Conservation (phyloP, 306 rosid species). For the Quercus dentata region DNA sequence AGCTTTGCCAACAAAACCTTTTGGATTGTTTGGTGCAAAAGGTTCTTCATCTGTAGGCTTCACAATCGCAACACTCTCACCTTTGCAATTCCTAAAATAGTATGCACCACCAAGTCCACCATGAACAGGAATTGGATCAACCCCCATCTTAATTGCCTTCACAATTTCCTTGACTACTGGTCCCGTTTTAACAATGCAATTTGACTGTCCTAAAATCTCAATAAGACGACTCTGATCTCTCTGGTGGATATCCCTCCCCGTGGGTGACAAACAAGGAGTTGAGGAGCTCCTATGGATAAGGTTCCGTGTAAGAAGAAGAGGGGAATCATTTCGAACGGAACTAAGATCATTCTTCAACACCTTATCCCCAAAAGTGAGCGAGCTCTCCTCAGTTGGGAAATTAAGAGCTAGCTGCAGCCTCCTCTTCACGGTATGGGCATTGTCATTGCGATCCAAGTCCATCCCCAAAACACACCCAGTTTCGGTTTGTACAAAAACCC, state of each 20-base stretch:
- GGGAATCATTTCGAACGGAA: constrained; percentile 74
- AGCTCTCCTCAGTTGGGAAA: constrained; percentile 88
- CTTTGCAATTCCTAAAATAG: constrained; percentile 63
- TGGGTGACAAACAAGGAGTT: constrained; percentile 90
- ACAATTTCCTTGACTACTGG: constrained; percentile 56
- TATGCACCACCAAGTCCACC: constrained; percentile 99
- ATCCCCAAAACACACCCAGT: constrained; percentile 86
- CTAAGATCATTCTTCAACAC: constrained; percentile 86
- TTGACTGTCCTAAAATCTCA: constrained; percentile 77
- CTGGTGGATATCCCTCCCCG: constrained; percentile 79
- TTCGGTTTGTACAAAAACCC: constrained; percentile 90
- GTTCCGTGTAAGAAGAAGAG: constrained; percentile 81
- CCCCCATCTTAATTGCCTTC: constrained; percentile 74
- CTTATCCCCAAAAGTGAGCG: constrained; percentile 84
- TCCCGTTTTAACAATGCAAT: constrained; percentile 40
- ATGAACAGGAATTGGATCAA: constrained; percentile 79
- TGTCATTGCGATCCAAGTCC: constrained; percentile 86
- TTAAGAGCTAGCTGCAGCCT: constrained; percentile 88
- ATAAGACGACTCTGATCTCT: constrained; percentile 84
- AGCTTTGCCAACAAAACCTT: constrained; percentile 92
- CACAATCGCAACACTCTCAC: constrained; percentile 88
- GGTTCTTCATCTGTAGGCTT: constrained; percentile 99
- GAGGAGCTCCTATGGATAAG: constrained; percentile 88
- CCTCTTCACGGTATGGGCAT: constrained; percentile 94
- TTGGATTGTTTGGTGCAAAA: constrained; percentile 95